A percentile compares a stretch with the other conserved stretches of the same genome.
Conservation (phyloP, 768 basidiomycete species). For the Xerocomus potaroensis region DNA sequence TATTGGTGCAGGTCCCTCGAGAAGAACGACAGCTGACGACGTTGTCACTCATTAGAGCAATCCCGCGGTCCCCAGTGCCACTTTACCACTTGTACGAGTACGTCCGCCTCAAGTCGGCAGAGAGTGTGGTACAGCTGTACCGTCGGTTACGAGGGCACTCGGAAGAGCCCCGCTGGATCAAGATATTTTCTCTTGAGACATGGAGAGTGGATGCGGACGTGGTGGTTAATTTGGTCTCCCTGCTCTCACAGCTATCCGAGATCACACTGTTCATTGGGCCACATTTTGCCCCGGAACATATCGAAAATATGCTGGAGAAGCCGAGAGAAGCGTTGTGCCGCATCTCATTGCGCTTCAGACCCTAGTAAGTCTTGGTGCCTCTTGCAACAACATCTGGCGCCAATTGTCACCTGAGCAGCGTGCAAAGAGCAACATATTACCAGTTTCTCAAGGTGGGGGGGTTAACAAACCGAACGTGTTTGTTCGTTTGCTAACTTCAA, state of each 20-base stretch:
- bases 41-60: slow-evolving; percentile 55
- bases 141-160: slow-evolving; percentile 43
- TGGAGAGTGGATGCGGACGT: slow-evolving; percentile 78
- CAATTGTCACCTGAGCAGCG: slow-evolving; percentile 39
- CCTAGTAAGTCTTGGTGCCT: slow-evolving; percentile 55
- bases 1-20: slow-evolving; percentile 49
- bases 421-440: slow-evolving; percentile 71
- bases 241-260: slow-evolving; percentile 47
- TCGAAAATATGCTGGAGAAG: slow-evolving; percentile 60
- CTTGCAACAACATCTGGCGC: not conserved
- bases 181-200: slow-evolving; percentile 47
- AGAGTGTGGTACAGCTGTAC: slow-evolving; percentile 57
- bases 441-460: slow-evolving; percentile 66
- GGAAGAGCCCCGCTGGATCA: slow-evolving; percentile 39
- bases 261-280: slow-evolving; percentile 72
- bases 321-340: slow-evolving; percentile 44
- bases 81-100: slow-evolving; percentile 52
- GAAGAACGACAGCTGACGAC: slow-evolving; percentile 47
- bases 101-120: slow-evolving; percentile 45
- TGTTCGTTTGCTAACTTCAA: not conserved
- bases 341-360: slow-evolving; percentile 71
- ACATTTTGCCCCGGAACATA: slow-evolving; percentile 72
- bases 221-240: slow-evolving; percentile 59
- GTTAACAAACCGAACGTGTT: not conserved
- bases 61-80: slow-evolving; percentile 60